Base-by-base conservation (phyloP, 2,329 filamentous ascomycete species). In the Pseudopyrenochaeta lycopersici region DNA sequence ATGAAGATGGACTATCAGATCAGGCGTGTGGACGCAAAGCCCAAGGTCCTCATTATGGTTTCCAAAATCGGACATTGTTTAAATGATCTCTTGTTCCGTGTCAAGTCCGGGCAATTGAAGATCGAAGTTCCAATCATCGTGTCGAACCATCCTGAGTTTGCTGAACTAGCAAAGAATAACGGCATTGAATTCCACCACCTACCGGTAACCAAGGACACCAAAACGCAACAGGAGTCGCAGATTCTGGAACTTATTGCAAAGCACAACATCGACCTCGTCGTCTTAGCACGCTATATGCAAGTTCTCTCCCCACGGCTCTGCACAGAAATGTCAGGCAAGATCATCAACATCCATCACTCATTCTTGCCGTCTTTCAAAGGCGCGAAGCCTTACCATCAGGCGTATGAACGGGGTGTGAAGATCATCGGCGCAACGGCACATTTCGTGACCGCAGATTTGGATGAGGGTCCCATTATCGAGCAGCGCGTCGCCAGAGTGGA, bases 281-380 rank as follows among this genome's bases (percentile, higher is more conserved):
- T 95, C 1, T 81, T 95, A 41, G 91, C 91, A 6, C 87, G 91
- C 54, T 95, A 95, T 79, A 95, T 95, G 91, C 91, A 95, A 79
- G 90, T 95, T 29, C 82, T 95, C 10, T 90, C 87, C 18, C 90
- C 90, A 0, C 84, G 78, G 7, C 81, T 95, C 35, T 95, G 91
- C 79, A 78, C 83, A 52, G 90, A 86, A 66, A 93, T 95, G 90
- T 89, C 87, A 45, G 91, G 91, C 53, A 88, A 87, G 73, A 95
- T 95, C 79, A 94, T 95, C 88, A 95, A 95, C 80, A 94, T 95
- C 77, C 91, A 95, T 79, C 91, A 95, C 80, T 89, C 85, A 64
- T 95, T 95, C 85, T 76, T 95, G 82, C 91, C 91, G 0, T 88
- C 85, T 9, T 95, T 95, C 85, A 95, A 95, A 83, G 91, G 91